Percentiles rank a stretch among this genome's conserved stretches.
Evolutionary conservation across 106 monocot species (phyloP).

Genomic region (Allium cepa): DNA sequence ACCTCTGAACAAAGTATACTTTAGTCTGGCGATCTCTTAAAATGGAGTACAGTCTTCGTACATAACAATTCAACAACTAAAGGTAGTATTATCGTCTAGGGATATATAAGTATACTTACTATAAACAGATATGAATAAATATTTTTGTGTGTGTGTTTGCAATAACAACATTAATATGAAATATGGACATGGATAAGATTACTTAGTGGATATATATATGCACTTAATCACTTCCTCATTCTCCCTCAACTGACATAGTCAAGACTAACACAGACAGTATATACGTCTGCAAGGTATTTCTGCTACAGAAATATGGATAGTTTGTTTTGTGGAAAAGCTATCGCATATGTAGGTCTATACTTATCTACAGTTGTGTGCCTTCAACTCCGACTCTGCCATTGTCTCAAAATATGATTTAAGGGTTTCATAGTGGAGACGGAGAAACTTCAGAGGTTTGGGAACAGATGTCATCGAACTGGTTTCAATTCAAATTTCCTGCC

Average conservation of each 20-base stretch:
- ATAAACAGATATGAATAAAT: no score
- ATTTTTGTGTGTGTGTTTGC: no score
- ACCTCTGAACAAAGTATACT: background rate
- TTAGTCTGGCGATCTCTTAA: background rate
- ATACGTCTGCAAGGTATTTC: slow-evolving; percentile 84
- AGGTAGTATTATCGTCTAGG: background rate
- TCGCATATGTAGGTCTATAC: background rate
- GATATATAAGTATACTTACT: no score
- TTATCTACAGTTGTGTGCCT: slow-evolving; percentile 25
- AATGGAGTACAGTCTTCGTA: background rate
- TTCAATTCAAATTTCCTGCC: slow-evolving; percentile 89
- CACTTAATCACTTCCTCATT: slow-evolving; percentile 47
- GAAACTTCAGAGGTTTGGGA: slow-evolving; percentile 90
- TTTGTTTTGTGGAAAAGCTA: background rate
- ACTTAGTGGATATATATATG: background rate
- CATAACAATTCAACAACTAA: background rate
- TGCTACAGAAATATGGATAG: slow-evolving; percentile 22
- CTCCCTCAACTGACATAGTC: slow-evolving; percentile 96
- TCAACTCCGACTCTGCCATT: slow-evolving; percentile 72
- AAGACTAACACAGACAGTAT: slow-evolving; percentile 94
- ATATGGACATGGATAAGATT: background rate
- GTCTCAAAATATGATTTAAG: slow-evolving; percentile 77
- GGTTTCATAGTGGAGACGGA: slow-evolving; percentile 80
- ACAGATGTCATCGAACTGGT: slow-evolving; percentile 99
- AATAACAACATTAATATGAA: no score